phyloP scores from a whole-genome alignment of 306 rosid species.

The Medicago ruthenica region DNA sequence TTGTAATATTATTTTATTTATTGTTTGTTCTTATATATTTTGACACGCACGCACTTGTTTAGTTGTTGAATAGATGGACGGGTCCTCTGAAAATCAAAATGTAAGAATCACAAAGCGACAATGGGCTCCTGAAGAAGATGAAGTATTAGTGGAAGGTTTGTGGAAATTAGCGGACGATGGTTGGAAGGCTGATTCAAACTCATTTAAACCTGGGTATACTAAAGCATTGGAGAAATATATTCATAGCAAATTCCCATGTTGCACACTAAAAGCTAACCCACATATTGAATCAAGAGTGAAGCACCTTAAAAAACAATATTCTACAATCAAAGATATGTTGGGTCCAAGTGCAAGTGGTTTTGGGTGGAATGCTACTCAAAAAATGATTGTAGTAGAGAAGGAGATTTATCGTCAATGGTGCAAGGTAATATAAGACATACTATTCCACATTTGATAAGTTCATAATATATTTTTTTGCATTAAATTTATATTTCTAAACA shows the following conservation, averaged over 20 bases:
- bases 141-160: neutral
- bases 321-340: too few species aligned
- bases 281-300: constrained; percentile 26
- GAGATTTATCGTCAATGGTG: too few species aligned
- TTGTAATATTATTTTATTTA: neutral
- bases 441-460: too few species aligned
- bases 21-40: neutral
- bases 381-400: too few species aligned
- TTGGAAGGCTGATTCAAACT: neutral
- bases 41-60: neutral
- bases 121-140: constrained; percentile 7
- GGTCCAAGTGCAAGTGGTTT: too few species aligned
- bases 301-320: too few species aligned
- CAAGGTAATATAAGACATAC: too few species aligned
- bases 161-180: neutral
- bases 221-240: neutral
- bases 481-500: too few species aligned
- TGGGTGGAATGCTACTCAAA: too few species aligned
- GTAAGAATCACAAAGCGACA: neutral
- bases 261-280: neutral
- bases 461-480: too few species aligned
- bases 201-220: constrained; percentile 1
- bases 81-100: neutral
- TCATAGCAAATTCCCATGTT: neutral
- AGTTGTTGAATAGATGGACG: constrained; percentile 19